Evolutionary conservation across 179 eudicot species (phyloP), one percentile per base, ranked within the genome.

Genomic region (Spinacia oleracea): DNA sequence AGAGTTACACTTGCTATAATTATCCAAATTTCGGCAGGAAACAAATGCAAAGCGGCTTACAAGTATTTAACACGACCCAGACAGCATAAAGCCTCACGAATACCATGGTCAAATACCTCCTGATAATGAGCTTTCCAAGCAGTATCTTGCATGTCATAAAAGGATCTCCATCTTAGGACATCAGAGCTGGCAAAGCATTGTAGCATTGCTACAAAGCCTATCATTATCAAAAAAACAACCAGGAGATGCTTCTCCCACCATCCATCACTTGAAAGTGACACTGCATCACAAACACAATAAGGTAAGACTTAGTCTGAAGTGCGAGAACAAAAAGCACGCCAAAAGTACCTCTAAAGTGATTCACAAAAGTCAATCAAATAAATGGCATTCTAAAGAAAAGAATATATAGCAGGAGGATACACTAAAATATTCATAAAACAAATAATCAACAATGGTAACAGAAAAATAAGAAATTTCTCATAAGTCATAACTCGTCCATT

Each of bases 41-140:
- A 71, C 70, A 53, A 78, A 67, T 53, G 50, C 73, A 79, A 40
- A 59, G 81, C 79, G 79, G 69, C 94, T 53, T 88, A 91, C 97
- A 89, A 72, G 95, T 92, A 92, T 87, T 87, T 91, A 76, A 81
- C 81, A 64, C 93, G 97, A 70, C 97, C 97, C 83, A 92, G 80
- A 85, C 97, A 92, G 85, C 97, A 92, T 77, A 92, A 85, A 83
- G 91, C 97, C 86, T 91, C 95, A 70, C 92, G 93, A 79, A 92
- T 88, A 62, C 97, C 89, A 66, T 92, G 89, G 85, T 92, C 95
- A 76, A 91, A 92, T 59, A 92, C 93, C 90, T 89, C 97, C 80
- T 84, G 85, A 76, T 92, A 92, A 87, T 92, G 95, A 76, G 89
- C 85, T 85, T 86, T 92, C 97, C 97, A 92, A 63, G 86, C 92